phyloP scores from a whole-genome alignment of 139 green algal species.

The Microglena sp. region DNA sequence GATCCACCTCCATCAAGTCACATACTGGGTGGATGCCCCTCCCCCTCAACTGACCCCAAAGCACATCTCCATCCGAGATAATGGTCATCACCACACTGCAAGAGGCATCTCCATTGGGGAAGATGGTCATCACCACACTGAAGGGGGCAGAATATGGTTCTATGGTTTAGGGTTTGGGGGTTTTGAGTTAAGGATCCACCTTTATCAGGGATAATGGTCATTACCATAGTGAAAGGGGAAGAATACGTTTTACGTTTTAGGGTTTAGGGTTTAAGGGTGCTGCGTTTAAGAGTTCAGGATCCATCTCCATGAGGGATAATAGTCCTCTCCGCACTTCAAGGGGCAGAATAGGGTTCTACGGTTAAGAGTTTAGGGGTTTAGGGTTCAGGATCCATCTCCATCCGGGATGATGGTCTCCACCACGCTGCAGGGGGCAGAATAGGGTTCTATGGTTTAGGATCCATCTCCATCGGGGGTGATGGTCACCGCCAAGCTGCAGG shows the following conservation, averaged over 20 bases:
- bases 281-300: no score
- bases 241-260: no score
- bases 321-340: background rate
- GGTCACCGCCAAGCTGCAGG: constrained; percentile 9
- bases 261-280: no score
- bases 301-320: no score
- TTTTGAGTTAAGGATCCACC: background rate
- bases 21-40: background rate
- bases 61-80: constrained; percentile 9
- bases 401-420: constrained; percentile 17
- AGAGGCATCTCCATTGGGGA: no score
- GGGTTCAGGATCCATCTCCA: constrained; percentile 4
- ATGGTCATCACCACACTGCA: constrained; percentile 17
- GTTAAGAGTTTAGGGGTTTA: background rate
- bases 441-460: background rate
- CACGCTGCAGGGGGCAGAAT: constrained; percentile 9
- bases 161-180: no score
- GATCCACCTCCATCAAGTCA: background rate
- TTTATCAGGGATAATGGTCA: no score
- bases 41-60: background rate
- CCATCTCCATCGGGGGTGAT: constrained; percentile 12
- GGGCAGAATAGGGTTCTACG: background rate
- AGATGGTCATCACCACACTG: no score
- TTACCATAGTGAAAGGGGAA: no score
- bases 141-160: background rate